Percentiles rank a stretch among this genome's conserved stretches.
These are phyloP conservation scores for Micractinium sp. DNA, from an alignment of 139 green algal species.

Conservation along the genomic window DNA sequence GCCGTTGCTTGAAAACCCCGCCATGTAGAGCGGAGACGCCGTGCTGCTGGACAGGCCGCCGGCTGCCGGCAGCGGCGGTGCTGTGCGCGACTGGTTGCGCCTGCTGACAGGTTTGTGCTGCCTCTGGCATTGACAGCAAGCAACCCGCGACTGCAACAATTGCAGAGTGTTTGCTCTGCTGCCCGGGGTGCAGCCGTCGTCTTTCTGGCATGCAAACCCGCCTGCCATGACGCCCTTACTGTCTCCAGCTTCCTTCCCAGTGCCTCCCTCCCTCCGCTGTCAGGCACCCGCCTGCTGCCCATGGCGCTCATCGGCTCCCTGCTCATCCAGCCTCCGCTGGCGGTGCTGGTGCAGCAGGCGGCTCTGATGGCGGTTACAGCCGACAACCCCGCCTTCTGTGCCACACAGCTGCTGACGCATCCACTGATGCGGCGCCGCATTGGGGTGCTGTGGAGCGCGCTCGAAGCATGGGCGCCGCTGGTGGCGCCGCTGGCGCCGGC, in stretches of 20 bases:
- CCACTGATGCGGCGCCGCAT: background rate
- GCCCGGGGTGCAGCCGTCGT: no score
- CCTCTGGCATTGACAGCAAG: background rate
- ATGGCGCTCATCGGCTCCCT: background rate
- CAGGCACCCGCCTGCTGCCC: constrained; percentile 16
- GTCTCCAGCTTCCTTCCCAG: background rate
- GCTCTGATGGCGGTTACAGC: background rate
- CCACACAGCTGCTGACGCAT: background rate
- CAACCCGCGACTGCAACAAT: no score
- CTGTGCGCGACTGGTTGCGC: background rate
- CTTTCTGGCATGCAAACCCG: background rate
- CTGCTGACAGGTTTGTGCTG: background rate
- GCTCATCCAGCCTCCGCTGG: constrained; percentile 3
- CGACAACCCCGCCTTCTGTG: constrained; percentile 1
- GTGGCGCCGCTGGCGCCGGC: background rate
- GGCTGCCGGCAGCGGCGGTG: background rate
- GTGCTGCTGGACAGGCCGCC: constrained; percentile 5
- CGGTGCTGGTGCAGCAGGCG: constrained; percentile 7
- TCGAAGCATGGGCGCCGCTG: background rate
- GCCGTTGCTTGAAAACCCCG: background rate
- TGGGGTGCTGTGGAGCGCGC: background rate
- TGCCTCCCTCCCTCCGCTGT: background rate
- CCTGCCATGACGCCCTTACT: background rate
- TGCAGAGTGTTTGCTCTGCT: background rate
- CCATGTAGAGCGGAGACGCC: background rate